A percentile compares a stretch with the other conserved stretches of the same genome.
Conservation (phyloP, 257 asterid species). For the Jacaranda mimosifolia region DNA sequence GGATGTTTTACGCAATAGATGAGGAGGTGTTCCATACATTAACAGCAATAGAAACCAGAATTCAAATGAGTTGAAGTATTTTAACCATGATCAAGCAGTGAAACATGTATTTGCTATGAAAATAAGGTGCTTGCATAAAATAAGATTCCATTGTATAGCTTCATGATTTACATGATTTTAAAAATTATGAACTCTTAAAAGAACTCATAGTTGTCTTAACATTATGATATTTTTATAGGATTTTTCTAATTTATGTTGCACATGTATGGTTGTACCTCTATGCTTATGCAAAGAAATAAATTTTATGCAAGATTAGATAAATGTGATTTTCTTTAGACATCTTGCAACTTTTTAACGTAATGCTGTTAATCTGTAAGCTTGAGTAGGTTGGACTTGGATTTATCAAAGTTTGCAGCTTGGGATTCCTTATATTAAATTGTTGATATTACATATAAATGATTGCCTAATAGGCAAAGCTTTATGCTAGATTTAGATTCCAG, state of each 20-base stretch:
- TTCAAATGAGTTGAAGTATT: neutral
- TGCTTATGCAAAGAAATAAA: neutral
- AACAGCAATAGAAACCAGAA: slow-evolving; percentile 16
- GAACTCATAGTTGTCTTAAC: neutral
- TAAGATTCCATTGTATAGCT: too few relatives aligned
- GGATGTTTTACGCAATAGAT: neutral
- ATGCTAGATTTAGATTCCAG: neutral
- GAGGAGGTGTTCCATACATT: neutral
- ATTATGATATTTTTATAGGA: neutral
- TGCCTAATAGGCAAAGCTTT: neutral
- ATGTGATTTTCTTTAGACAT: neutral
- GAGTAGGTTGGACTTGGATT: slow-evolving; percentile 14
- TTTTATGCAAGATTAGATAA: slow-evolving; percentile 5
- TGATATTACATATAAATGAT: too few relatives aligned
- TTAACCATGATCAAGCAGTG: slow-evolving; percentile 18
- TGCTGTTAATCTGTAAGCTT: neutral
- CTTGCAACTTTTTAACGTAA: neutral
- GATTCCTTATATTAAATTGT: neutral
- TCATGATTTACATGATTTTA: neutral
- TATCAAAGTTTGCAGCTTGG: neutral
- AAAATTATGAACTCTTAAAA: slow-evolving; percentile 7
- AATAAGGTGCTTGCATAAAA: neutral
- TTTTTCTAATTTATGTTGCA: neutral
- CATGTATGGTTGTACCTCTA: neutral
- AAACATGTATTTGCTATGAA: neutral